Evolutionary conservation across 83 land plant species (phyloP), one percentile per base, ranked within the genome.

Genomic region (Diphasiastrum complanatum): DNA sequence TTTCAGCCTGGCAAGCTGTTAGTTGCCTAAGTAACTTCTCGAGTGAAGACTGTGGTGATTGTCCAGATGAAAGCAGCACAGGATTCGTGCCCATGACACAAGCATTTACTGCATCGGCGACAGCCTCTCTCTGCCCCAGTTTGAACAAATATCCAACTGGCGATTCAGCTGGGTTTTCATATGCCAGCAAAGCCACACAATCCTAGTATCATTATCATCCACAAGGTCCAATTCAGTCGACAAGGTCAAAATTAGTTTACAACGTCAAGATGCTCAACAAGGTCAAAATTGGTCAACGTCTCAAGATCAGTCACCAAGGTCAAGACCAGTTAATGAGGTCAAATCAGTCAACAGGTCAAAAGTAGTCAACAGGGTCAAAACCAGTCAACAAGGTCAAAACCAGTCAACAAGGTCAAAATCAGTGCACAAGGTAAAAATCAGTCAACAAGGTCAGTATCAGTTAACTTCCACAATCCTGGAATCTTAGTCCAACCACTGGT

Each of bases 51-150:
- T 68, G 80, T 64, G 79, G 66, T 55, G 70, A 69, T 31, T 47
- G 26, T 22, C 65, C 67, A 27, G 70, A 35, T 54, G 72, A 74
- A 56, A 69, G 70, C 37, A 71, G 3, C 5, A 70, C 69, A 4
- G 95, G 90, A 56, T 88, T 81, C 24, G 85, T 81, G 47, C 78
- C 64, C 45, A 92, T 61, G 20, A 92, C 68, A 67, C 67, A 67
- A 14, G 85, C 78, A 65, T 92, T 92, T 4, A 92, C 82, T n/a
- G 88, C 83, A 72, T 92, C 96, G 18, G 98, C 95, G 29, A 85
- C 83, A 25, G 76, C 63, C 36, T 92, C 98, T 11, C 88, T 70
- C 51, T 92, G 91, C n/a, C 77, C 60, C 8, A 72, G 55, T n/a
- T 77, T 61, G 23, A 92, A 79, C 24, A 88, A 79, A 68, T 92